phyloP scores from a whole-genome alignment of 306 rosid species.

The Canavalia gladiata region DNA sequence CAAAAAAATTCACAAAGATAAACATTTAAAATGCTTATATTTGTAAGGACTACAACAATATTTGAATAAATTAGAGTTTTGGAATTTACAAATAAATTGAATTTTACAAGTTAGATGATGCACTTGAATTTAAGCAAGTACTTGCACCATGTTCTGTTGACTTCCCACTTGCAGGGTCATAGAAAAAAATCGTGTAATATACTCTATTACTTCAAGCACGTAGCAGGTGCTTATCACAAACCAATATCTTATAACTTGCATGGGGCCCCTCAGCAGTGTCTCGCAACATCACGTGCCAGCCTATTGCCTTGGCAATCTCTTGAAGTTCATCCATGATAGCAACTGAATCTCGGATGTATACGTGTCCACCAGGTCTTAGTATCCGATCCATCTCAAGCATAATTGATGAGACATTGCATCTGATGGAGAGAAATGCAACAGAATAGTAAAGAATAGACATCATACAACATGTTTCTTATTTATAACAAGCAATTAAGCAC shows the following conservation, averaged over 20 bases:
- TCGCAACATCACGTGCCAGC: constrained; percentile 73
- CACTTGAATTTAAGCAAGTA: constrained; percentile 33
- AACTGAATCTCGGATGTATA: constrained; percentile 81
- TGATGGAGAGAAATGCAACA: constrained; percentile 47
- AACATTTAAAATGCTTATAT: neutral
- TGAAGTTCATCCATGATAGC: constrained; percentile 86
- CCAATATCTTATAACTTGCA: constrained; percentile 81
- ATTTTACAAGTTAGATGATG: constrained; percentile 51
- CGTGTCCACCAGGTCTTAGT: constrained; percentile 87
- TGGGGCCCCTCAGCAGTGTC: constrained; percentile 94
- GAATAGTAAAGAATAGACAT: constrained; percentile 12
- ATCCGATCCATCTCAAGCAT: constrained; percentile 99
- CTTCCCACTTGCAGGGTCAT: constrained; percentile 25
- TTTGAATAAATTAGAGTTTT: neutral
- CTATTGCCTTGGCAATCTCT: constrained; percentile 84
- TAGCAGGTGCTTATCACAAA: constrained; percentile 81
- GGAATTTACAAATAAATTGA: constrained; percentile 49
- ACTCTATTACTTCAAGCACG: constrained; percentile 58
- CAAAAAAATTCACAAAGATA: neutral
- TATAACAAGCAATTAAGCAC: neutral
- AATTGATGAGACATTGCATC: constrained; percentile 84
- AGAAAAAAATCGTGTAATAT: constrained; percentile 14
- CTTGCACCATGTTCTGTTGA: constrained; percentile 39
- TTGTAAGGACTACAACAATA: neutral
- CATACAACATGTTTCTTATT: neutral